A percentile compares a stretch with the other conserved stretches of the same genome.
phyloP scores from a whole-genome alignment of 2,329 filamentous ascomycete genomes.

The Dactylellina drechsleri region DNA sequence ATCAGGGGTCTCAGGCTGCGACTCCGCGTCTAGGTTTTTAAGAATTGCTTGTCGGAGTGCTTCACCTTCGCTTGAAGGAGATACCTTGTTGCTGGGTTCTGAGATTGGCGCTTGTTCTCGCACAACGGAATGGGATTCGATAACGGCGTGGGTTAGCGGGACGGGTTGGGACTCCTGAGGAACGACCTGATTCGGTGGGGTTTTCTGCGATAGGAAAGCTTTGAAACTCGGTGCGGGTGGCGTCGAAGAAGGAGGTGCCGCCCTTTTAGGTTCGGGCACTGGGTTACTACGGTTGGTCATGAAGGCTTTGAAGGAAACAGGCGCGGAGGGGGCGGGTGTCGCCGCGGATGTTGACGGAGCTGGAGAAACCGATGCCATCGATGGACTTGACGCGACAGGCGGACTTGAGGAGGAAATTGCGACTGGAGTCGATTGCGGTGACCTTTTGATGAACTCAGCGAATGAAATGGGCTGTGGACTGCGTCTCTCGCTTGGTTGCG shows the following conservation, averaged over 20 bases:
- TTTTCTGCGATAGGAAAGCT: constrained; percentile 44
- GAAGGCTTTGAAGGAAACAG: constrained; percentile 50
- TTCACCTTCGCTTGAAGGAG: constrained; percentile 33
- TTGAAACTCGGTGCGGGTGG: constrained; percentile 48
- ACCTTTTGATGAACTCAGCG: constrained; percentile 44
- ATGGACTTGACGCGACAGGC: constrained; percentile 23
- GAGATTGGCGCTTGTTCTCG: constrained; percentile 23
- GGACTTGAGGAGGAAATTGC: constrained; percentile 22
- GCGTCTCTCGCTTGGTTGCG: constrained; percentile 30
- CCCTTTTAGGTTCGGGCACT: constrained; percentile 26
- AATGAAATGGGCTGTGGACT: constrained; percentile 45
- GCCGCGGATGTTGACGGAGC: constrained; percentile 10
- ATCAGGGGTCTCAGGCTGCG: constrained; percentile 40
- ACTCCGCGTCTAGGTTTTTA: constrained; percentile 40
- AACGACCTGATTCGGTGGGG: constrained; percentile 17
- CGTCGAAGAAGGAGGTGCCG: constrained; percentile 18
- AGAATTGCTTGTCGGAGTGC: constrained; percentile 43
- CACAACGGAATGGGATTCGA: constrained; percentile 7
- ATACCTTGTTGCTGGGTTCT: constrained; percentile 8
- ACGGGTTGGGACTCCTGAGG: not conserved
- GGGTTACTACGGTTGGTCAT: constrained; percentile 37
- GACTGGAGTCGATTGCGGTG: constrained; percentile 37
- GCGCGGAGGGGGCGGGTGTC: constrained; percentile 14
- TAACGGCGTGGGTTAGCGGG: not conserved
- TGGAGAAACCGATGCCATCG: constrained; percentile 1